Conservation (phyloP, 1,284 basidiomycete genomes). For the Fomitiporia mediterranea region DNA sequence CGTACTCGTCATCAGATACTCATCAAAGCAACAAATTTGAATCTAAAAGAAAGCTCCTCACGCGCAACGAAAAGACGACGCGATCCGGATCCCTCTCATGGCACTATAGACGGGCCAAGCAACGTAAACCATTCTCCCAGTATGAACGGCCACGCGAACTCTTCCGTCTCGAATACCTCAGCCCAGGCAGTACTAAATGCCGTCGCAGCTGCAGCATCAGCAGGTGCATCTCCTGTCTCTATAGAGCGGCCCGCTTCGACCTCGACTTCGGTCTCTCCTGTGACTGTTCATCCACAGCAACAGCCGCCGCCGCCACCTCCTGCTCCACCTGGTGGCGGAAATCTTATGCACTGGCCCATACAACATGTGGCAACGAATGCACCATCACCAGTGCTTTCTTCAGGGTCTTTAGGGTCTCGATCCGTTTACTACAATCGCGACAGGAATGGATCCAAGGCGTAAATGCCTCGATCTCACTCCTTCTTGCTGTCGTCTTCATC, state of each 20-base stretch:
- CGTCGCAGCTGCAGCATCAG: conserved; percentile 14
- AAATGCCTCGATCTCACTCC: background rate
- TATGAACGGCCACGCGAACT: background rate
- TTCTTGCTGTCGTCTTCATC: background rate
- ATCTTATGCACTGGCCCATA: conserved; percentile 20
- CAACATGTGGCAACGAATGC: conserved; percentile 20
- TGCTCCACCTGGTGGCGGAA: conserved; percentile 15
- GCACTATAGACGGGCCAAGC: background rate
- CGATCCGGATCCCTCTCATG: conserved; percentile 12
- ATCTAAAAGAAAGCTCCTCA: conserved; percentile 67
- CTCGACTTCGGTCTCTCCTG: conserved; percentile 14
- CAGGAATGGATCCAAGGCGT: conserved; percentile 8
- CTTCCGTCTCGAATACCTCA: conserved; percentile 1
- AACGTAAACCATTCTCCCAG: background rate
- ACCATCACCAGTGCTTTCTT: conserved; percentile 16
- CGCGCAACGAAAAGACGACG: conserved; percentile 21
- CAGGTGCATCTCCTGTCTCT: conserved; percentile 10
- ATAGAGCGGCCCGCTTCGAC: conserved; percentile 12
- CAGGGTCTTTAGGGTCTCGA: conserved; percentile 4
- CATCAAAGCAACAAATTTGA: conserved; percentile 68
- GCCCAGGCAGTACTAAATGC: conserved; percentile 16
- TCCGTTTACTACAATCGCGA: conserved; percentile 18
- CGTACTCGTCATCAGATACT: conserved; percentile 76
- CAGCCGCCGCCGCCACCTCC: conserved; percentile 5
- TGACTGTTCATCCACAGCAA: conserved; percentile 7